Evolutionary conservation across 2,329 filamentous ascomycete species (phyloP).

Genomic region (Alternaria metachromatica): DNA sequence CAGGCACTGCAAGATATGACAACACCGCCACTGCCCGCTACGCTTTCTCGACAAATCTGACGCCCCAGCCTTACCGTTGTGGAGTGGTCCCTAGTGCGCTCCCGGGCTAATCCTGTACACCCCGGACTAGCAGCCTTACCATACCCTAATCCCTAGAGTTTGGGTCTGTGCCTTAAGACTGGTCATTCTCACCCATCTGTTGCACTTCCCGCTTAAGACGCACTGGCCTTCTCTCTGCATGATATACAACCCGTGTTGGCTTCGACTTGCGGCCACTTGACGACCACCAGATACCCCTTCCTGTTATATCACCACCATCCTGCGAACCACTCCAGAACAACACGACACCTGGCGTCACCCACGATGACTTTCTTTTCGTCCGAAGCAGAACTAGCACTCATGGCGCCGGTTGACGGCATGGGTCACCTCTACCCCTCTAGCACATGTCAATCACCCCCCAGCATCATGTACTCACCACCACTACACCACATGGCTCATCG

Average conservation of each 20-base stretch:
- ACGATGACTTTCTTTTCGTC: slow-evolving; percentile 45
- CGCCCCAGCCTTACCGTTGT: slow-evolving; percentile 47
- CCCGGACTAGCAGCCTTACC: slow-evolving; percentile 41
- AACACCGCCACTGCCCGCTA: slow-evolving; percentile 48
- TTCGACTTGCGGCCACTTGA: slow-evolving; percentile 25
- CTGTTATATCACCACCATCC: slow-evolving; percentile 9
- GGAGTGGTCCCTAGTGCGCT: slow-evolving; percentile 38
- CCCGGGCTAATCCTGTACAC: slow-evolving; percentile 41
- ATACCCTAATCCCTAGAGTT: slow-evolving; percentile 33
- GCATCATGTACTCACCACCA: slow-evolving; percentile 48
- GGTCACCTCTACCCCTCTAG: slow-evolving; percentile 46
- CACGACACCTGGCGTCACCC: slow-evolving; percentile 12
- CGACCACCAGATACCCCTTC: slow-evolving; percentile 18
- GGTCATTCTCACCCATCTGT: slow-evolving; percentile 34
- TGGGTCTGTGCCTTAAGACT: slow-evolving; percentile 41
- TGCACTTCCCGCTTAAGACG: slow-evolving; percentile 32
- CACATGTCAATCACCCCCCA: slow-evolving; percentile 47
- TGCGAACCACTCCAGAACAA: slow-evolving; percentile 11
- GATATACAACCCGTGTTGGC: slow-evolving; percentile 39
- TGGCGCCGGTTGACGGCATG: slow-evolving; percentile 44
- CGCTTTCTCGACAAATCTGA: slow-evolving; percentile 34
- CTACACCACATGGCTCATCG: slow-evolving; percentile 42
- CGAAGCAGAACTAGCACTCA: slow-evolving; percentile 47
- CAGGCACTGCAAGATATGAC: slow-evolving; percentile 42
- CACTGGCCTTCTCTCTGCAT: slow-evolving; percentile 39